A percentile compares a stretch with the other conserved stretches of the same genome.
Conservation (phyloP, 257 asterid species). For the Capsicum baccatum region DNA sequence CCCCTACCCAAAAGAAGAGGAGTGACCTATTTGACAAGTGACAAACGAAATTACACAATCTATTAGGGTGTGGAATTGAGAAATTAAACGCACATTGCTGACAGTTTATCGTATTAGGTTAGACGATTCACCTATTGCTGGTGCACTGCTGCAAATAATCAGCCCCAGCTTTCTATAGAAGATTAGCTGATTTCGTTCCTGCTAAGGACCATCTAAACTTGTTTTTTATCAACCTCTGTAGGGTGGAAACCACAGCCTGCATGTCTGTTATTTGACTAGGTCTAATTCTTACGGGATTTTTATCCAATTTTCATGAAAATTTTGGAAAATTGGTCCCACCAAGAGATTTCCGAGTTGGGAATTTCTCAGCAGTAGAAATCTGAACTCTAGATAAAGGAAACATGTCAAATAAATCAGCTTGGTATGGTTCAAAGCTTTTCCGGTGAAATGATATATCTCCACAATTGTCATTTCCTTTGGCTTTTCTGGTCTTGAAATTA, state of each 20-base stretch:
- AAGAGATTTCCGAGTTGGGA: constrained; percentile 1
- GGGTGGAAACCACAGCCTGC: background rate
- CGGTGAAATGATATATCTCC: background rate
- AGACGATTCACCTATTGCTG: background rate
- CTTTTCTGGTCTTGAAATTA: constrained; percentile 3
- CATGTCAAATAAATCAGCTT: background rate
- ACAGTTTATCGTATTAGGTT: background rate
- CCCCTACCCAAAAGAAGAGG: constrained; percentile 6
- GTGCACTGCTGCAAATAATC: constrained; percentile 2
- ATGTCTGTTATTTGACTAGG: background rate
- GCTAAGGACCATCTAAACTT: background rate
- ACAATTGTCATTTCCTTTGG: constrained; percentile 17
- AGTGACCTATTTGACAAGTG: background rate
- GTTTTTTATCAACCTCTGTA: background rate
- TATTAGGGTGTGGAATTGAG: background rate
- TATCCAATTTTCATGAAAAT: background rate
- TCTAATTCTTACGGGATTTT: background rate
- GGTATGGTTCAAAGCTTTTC: constrained; percentile 14
- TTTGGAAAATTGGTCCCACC: constrained; percentile 5
- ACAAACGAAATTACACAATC: background rate
- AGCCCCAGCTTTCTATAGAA: constrained; percentile 1
- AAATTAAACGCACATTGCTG: background rate
- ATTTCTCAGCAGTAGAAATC: background rate
- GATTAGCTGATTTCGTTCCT: constrained; percentile 12
- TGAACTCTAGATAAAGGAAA: background rate